A percentile compares a stretch with the other conserved stretches of the same genome.
Evolutionary conservation across 108 stramenopile genomes (phyloP).

Genomic region (Stephanodiscus triporus): DNA sequence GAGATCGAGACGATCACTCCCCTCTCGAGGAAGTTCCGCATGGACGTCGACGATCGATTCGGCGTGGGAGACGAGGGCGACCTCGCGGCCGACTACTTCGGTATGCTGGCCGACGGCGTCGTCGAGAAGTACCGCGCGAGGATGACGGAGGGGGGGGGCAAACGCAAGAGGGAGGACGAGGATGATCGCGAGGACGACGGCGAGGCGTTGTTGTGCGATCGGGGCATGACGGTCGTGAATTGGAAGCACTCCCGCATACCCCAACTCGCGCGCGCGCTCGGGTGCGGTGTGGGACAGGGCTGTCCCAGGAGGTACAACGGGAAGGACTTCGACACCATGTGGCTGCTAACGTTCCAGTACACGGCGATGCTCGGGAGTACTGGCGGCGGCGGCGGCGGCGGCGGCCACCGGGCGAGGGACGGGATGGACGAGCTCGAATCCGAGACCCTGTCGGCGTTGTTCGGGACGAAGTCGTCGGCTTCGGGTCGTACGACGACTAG

Average conservation of each 20-base stretch:
- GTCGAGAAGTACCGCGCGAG: constrained; percentile 10
- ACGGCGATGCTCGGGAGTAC: constrained; percentile 10
- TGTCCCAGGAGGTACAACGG: constrained; percentile 42
- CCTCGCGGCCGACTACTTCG: constrained; percentile 37
- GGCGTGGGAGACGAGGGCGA: constrained; percentile 46
- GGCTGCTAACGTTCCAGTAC: constrained; percentile 46
- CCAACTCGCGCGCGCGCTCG: constrained; percentile 33
- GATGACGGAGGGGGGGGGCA: background rate
- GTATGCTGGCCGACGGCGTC: constrained; percentile 32
- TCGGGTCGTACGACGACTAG: background rate
- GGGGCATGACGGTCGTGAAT: constrained; percentile 46
- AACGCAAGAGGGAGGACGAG: background rate
- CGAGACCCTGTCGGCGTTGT: background rate
- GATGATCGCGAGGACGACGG: background rate
- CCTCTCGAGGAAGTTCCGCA: constrained; percentile 33
- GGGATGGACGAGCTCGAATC: background rate
- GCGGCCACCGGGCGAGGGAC: background rate
- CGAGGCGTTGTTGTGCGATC: constrained; percentile 9
- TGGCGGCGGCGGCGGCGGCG: background rate
- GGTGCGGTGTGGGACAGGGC: constrained; percentile 39
- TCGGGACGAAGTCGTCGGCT: background rate
- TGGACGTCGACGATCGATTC: constrained; percentile 39
- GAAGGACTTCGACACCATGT: constrained; percentile 49
- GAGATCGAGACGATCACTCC: constrained; percentile 45
- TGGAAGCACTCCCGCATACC: constrained; percentile 55